phyloP scores from a whole-genome alignment of 2,329 filamentous ascomycete genomes.

The Pseudogymnoascus sp. region DNA sequence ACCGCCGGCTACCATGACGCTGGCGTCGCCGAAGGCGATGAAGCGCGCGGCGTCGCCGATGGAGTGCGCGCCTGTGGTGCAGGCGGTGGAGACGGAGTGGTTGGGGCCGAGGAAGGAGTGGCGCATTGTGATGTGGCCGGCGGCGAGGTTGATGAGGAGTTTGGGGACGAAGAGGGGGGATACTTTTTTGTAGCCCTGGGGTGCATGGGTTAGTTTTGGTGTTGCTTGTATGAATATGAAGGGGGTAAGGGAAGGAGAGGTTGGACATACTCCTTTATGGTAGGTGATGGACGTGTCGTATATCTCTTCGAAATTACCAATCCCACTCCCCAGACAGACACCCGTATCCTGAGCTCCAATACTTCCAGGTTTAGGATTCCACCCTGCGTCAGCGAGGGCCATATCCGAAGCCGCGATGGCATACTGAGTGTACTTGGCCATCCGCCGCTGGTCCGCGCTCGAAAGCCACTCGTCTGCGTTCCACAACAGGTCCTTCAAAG shows the following conservation, averaged over 20 bases:
- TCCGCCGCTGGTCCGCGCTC: slow-evolving; percentile 57
- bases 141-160: slow-evolving; percentile 88
- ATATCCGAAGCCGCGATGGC: slow-evolving; percentile 80
- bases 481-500: slow-evolving; percentile 38
- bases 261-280: slow-evolving; percentile 51
- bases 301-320: slow-evolving; percentile 87
- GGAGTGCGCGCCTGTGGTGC: slow-evolving; percentile 91
- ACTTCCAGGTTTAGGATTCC: slow-evolving; percentile 40
- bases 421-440: slow-evolving; percentile 89
- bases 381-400: slow-evolving; percentile 74
- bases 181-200: slow-evolving; percentile 81
- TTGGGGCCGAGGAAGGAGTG: slow-evolving; percentile 87
- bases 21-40: slow-evolving; percentile 81
- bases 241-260: background rate
- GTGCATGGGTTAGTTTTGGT: slow-evolving; percentile 1
- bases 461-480: slow-evolving; percentile 46
- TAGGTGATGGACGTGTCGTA: slow-evolving; percentile 77
- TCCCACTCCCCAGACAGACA: slow-evolving; percentile 89
- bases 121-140: slow-evolving; percentile 89
- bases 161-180: slow-evolving; percentile 90
- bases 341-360: slow-evolving; percentile 70
- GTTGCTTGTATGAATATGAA: background rate
- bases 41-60: slow-evolving; percentile 91
- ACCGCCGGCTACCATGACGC: slow-evolving; percentile 94
- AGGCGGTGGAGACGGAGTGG: slow-evolving; percentile 87